These are phyloP conservation scores for Theileria annulata DNA, from an alignment of 169 alveolate species.

Conservation along the genomic window DNA sequence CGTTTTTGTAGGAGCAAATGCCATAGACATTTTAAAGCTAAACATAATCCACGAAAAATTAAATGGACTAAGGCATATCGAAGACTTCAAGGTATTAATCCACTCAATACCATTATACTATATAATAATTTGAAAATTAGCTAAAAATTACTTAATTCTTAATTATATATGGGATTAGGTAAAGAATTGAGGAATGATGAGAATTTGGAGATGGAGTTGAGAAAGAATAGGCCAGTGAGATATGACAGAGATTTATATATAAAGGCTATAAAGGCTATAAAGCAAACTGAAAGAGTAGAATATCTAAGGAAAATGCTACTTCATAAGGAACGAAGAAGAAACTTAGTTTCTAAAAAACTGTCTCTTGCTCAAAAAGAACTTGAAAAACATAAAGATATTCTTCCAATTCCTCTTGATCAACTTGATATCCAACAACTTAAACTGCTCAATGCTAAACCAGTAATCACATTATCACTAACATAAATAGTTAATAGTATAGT, in stretches of 20 bases:
- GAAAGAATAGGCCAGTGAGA: constrained; percentile 92
- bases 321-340: constrained; percentile 37
- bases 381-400: constrained; percentile 53
- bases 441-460: not conserved
- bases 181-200: constrained; percentile 95
- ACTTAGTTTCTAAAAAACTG: constrained; percentile 39
- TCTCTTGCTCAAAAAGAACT: constrained; percentile 56
- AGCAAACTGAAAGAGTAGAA: constrained; percentile 90
- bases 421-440: not conserved
- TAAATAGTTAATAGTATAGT: too few species aligned
- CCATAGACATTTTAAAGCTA: constrained; percentile 96
- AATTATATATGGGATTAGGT: constrained; percentile 77
- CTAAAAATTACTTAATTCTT: too few species aligned
- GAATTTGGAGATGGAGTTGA: constrained; percentile 94
- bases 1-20: constrained; percentile 98
- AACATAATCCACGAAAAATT: constrained; percentile 97
- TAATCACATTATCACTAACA: too few species aligned
- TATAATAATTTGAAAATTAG: not conserved
- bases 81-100: constrained; percentile 81
- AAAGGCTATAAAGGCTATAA: constrained; percentile 95
- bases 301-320: constrained; percentile 82
- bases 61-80: constrained; percentile 99
- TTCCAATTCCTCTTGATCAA: not conserved
- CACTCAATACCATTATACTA: too few species aligned
- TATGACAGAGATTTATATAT: constrained; percentile 93